Conservation (phyloP, 2,329 filamentous ascomycete species). For the Colletotrichum sansevieriae region DNA sequence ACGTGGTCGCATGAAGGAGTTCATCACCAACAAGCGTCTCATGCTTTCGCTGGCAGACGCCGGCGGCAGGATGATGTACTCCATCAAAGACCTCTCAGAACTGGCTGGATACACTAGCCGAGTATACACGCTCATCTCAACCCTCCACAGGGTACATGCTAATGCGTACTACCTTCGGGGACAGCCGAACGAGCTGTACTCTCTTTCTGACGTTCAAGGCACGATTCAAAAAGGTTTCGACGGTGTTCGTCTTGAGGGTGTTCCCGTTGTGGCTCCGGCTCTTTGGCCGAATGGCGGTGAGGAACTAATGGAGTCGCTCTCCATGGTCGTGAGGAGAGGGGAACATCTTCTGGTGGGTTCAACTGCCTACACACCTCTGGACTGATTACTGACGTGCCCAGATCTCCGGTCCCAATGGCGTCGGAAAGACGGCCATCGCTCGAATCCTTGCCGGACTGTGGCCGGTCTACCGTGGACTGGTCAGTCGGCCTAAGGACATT, state of each 20-base stretch:
- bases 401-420: slow-evolving; percentile 95
- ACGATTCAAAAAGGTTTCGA: slow-evolving; percentile 96
- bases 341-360: slow-evolving; percentile 82
- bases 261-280: slow-evolving; percentile 90
- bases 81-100: slow-evolving; percentile 97
- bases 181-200: slow-evolving; percentile 83
- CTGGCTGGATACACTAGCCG: slow-evolving; percentile 95
- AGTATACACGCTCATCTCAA: slow-evolving; percentile 95
- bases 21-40: slow-evolving; percentile 98
- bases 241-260: slow-evolving; percentile 91
- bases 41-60: slow-evolving; percentile 98
- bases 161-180: slow-evolving; percentile 84
- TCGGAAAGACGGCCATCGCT: slow-evolving; percentile 90
- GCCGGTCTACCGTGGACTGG: slow-evolving; percentile 94
- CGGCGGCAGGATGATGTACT: slow-evolving; percentile 99
- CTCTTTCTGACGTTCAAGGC: slow-evolving; percentile 90
- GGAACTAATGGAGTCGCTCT: slow-evolving; percentile 88
- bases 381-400: slow-evolving; percentile 45
- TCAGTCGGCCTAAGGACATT: slow-evolving; percentile 84
- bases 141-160: slow-evolving; percentile 92
- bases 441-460: slow-evolving; percentile 92
- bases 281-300: slow-evolving; percentile 93
- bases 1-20: slow-evolving; percentile 93
- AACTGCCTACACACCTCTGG: neutral
- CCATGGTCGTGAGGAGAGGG: slow-evolving; percentile 88